Percentiles rank a stretch among this genome's conserved stretches.
Conservation (phyloP, 106 monocot species). For the Dendrobium officinale region DNA sequence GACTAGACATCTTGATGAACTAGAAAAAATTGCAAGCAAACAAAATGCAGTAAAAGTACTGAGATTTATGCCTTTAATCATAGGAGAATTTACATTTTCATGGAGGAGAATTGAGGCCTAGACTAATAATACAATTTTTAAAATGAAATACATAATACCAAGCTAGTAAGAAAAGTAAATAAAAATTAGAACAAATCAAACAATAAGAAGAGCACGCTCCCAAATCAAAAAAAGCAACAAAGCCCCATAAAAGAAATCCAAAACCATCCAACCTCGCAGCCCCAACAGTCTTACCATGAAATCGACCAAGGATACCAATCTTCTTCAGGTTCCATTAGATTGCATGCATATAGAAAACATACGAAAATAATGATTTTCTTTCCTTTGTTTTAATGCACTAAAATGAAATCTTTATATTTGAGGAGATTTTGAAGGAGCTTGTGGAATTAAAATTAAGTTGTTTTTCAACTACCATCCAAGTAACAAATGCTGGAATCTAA, state of each 20-base stretch:
- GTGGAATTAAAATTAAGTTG: not conserved
- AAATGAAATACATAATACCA: not conserved
- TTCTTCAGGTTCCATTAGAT: not conserved
- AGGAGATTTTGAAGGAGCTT: not conserved
- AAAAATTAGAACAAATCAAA: not conserved
- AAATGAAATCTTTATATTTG: not conserved
- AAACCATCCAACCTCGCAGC: not conserved
- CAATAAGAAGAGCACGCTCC: not conserved
- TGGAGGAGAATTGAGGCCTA: not conserved
- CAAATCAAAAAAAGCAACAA: not conserved
- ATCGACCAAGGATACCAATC: not conserved
- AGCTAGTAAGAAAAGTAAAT: not conserved
- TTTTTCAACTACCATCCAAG: not conserved
- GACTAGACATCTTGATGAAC: not conserved
- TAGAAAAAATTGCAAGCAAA: not conserved
- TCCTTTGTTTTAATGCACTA: not conserved
- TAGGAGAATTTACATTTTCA: constrained; percentile 3
- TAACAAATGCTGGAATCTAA: not conserved
- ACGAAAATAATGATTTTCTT: not conserved
- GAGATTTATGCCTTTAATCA: not conserved
- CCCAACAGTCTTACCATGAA: not conserved
- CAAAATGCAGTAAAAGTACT: not conserved
- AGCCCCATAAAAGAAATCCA: not conserved
- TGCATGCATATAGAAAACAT: not conserved
- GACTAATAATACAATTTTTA: not conserved